Evolutionary conservation across 805 yeast genomes (phyloP), one percentile per base, ranked within the genome.

Genomic region (Metschnikowia koreensis): DNA sequence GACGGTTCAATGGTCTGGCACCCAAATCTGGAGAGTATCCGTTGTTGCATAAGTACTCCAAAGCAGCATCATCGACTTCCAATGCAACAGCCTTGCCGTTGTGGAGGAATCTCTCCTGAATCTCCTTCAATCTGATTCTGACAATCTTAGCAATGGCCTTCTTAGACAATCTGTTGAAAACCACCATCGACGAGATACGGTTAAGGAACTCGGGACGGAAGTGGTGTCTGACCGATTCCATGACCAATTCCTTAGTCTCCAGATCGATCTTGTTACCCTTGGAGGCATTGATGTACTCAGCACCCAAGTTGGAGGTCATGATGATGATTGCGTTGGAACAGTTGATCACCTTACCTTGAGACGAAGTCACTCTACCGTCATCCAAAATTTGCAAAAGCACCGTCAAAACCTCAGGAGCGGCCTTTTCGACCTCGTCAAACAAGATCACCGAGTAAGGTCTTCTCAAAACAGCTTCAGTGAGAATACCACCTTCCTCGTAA

Each of bases 391-490:
- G 99, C 60, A 94, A 78, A 63, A 94, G 77, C 17, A 94, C 87
- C 8, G 97, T 94, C 66, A 93, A 77, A 1, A 94, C 99, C 68
- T 93, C 98, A 1, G 99, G 99, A 7, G 97, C 97, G 15, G 99
- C 99, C 72, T 94, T 94, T 67, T 94, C 99, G 51, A 94, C 97
- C 74, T 94, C 99, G 72, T 94, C 99, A 65, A 94, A 94, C 55
- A 94, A 77, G 39, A 94, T 80, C n/a, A 94, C 99, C 6, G 97
- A 89, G 73, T 94, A 94, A 51, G 99, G 99, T 55, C 87, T 86
- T 65, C 97, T 82, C 55, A 89, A 80, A 51, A 94, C 78, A 58
- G 94, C 96, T 63, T 94, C 96, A 6, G 99, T 94, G 60, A 94
- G 79, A 61, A 93, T 81, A 59, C 99, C 99, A 68, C 99, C 99